Evolutionary conservation across 805 yeast species (phyloP), one percentile per base, ranked within the genome.

Genomic region (Brettanomyces nanus): DNA sequence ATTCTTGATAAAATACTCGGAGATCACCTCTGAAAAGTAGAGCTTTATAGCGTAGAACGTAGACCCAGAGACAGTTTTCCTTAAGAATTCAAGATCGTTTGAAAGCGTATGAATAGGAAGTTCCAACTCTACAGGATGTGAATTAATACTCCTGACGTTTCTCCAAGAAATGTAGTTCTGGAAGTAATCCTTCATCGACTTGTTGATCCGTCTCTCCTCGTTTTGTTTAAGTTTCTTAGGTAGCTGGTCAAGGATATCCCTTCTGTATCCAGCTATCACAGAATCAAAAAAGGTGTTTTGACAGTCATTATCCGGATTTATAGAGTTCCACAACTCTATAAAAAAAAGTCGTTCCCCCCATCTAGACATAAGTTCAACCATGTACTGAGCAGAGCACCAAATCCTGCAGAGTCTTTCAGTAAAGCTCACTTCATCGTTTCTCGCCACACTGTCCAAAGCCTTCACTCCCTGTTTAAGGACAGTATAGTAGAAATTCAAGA

Each of bases 401-500:
- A 68, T 53, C 20, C 69, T 52, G 34, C 71, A 66, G 4, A 69
- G 53, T 30, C 71, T 46, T 44, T 65, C 69, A 4, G 69, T 33
- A 4, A 46, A 43, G 19, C 52, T 44, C 3, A 56, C 40, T 19
- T 48, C 54, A 28, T 50, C 51, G 15, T 34, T 33, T n/a, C 28
- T 17, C 4, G 37, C 43, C 52, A 56, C 47, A 45, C 47, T 13
- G 65, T 70, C 70, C 43, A 71, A 66, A 2, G 66, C 65, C 23
- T 62, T 60, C 22, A 68, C 56, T 13, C 70, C 64, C 11, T 59
- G 62, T 27, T 62, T 55, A 28, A 77, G 52, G 11, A 61, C 59
- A 5, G 59, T 63, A 42, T 62, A 65, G 49, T 77, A 80, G 29
- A 58, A 59, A 36, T 78, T 80, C 20, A 81, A 49, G 20, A 82